Conservation (phyloP, 352 stramenopile genomes). For the Halophytophthora batemanensis region DNA sequence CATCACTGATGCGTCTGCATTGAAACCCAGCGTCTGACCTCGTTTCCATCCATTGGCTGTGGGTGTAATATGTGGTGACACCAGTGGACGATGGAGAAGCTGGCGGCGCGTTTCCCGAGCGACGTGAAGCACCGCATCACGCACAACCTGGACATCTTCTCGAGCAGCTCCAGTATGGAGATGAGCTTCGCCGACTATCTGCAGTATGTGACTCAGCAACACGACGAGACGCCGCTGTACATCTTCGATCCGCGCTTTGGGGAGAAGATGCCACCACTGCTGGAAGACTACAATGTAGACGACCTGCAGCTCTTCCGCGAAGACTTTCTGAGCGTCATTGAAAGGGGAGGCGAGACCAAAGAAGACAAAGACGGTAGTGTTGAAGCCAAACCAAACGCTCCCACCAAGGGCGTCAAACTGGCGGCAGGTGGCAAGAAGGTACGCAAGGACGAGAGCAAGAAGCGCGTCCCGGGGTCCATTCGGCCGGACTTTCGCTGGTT, state of each 20-base stretch:
- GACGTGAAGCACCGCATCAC: constrained; percentile 62
- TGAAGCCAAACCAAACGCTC: too few relatives aligned
- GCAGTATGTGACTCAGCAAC: constrained; percentile 54
- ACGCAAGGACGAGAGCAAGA: constrained; percentile 38
- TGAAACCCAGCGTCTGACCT: too few relatives aligned
- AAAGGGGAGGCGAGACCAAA: constrained; percentile 19
- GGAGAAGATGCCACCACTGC: constrained; percentile 70
- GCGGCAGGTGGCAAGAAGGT: constrained; percentile 34
- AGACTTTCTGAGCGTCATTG: constrained; percentile 59
- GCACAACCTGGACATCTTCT: constrained; percentile 78
- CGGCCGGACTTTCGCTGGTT: constrained; percentile 79
- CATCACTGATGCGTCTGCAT: too few relatives aligned
- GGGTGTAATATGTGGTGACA: too few relatives aligned
- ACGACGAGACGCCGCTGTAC: constrained; percentile 86
- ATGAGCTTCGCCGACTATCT: constrained; percentile 80
- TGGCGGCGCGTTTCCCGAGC: constrained; percentile 43
- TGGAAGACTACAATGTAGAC: constrained; percentile 63
- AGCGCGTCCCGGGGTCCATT: constrained; percentile 25
- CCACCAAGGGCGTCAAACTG: constrained; percentile 23
- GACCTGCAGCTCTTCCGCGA: constrained; percentile 72
- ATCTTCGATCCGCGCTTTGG: constrained; percentile 86
- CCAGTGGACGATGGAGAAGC: constrained; percentile 75
- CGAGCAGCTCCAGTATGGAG: constrained; percentile 46
- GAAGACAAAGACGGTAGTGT: constrained; percentile 10
- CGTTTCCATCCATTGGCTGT: too few relatives aligned